A percentile compares a stretch with the other conserved stretches of the same genome.
Evolutionary conservation across 257 asterid genomes (phyloP).

Genomic region (Solanum phureja): DNA sequence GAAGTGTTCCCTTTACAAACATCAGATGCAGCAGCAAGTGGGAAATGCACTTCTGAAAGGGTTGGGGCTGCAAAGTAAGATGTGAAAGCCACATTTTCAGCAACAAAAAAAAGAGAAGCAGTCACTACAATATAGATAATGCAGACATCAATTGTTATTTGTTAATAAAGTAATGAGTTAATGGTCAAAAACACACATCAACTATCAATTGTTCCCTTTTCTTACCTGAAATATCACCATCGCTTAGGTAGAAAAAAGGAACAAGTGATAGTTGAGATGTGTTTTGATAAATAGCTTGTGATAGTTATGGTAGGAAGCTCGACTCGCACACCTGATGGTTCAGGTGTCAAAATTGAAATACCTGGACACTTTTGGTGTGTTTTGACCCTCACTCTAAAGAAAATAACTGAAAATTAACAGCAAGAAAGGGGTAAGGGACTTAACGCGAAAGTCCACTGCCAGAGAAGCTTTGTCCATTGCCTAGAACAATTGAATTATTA

Average conservation of each 20-base stretch:
- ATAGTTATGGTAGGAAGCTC: background rate
- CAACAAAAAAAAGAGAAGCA: background rate
- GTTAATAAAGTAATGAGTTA: background rate
- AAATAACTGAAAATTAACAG: background rate
- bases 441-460: constrained; percentile 58
- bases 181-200: background rate
- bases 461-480: constrained; percentile 32
- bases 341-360: background rate
- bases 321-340: background rate
- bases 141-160: background rate
- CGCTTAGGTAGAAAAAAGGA: background rate
- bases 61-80: constrained; percentile 48
- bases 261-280: background rate
- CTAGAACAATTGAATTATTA: constrained; percentile 32
- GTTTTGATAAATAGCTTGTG: background rate
- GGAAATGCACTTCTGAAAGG: constrained; percentile 23
- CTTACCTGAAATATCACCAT: background rate
- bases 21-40: constrained; percentile 59
- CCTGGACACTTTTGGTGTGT: background rate
- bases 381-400: background rate
- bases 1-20: constrained; percentile 33
- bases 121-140: background rate
- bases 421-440: background rate
- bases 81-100: background rate
- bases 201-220: background rate